Evolutionary conservation across 495 filamentous ascomycete species (phyloP), one percentile per base, ranked within the genome.

Genomic region (Viridothelium virens): DNA sequence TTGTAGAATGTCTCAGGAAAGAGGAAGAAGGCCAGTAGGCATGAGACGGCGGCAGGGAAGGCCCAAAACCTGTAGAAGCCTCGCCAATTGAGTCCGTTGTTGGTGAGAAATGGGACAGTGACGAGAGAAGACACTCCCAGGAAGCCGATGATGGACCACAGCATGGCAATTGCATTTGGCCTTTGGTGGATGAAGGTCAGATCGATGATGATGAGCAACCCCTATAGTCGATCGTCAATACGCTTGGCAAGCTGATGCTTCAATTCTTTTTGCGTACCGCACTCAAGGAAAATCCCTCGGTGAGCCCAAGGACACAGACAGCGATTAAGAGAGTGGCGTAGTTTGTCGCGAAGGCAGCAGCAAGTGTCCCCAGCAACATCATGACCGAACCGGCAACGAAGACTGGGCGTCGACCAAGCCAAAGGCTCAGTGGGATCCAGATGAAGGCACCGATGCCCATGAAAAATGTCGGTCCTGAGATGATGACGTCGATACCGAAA

Each of bases 1-100:
- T 69, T 69, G 61, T 66, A 69, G 53, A 63, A 69, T 38, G 67
- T 63, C 41, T 69, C 68, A 3, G 68, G 68, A 14, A 63, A 69
- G 25, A 69, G 18, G 31, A 67, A 38, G 25, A 66, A 63, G 2
- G 61, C 65, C 2, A 62, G 4, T 2, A 69, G 1, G 25, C 34
- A 59, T 5, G 64, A 48, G 18, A 66, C 31, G 5, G 61, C 61
- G 33, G 61, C 46, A 41, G 68, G 68, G 12, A 64, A 53, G 4
- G 63, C 47, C 68, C 68, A 69, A 31, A 34, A 39, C 4, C 12
- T 33, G 56, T 64, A 69, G 38, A 67, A 66, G 61, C 56, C 47
- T n/a, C 38, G 64, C 68, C 68, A 69, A 9, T 64, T 33, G 1
- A n/a, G 36, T 38, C 64, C 64, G 36, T 69, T 50, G 25, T 65